A percentile compares a stretch with the other conserved stretches of the same genome.
These are phyloP conservation scores for Phoma sp. DNA, from an alignment of 2,329 filamentous ascomycete species.

Conservation along the genomic window DNA sequence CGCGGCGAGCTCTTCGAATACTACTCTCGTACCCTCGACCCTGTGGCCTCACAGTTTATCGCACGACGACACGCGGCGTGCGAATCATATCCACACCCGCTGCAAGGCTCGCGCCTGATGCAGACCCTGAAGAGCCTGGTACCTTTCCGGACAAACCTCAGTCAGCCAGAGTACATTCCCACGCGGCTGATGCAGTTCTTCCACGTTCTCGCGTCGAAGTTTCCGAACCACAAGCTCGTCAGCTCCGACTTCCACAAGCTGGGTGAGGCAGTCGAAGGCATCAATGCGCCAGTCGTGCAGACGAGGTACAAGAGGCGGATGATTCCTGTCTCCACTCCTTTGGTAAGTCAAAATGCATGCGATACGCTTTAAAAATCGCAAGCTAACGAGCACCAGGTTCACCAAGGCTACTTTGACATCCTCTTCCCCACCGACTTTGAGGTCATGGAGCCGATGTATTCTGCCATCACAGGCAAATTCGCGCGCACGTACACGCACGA, in stretches of 20 bases:
- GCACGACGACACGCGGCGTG: conserved; percentile 79
- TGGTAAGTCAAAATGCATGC: conserved; percentile 64
- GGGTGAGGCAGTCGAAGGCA: conserved; percentile 79
- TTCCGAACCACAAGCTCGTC: conserved; percentile 86
- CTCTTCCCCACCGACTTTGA: conserved; percentile 96
- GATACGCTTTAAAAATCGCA: too few relatives aligned
- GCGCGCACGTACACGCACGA: conserved; percentile 85
- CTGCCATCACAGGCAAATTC: conserved; percentile 88
- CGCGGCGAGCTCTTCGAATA: conserved; percentile 94
- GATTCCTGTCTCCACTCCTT: conserved; percentile 86
- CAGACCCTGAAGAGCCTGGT: conserved; percentile 67
- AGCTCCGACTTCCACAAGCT: conserved; percentile 90
- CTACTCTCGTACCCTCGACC: conserved; percentile 81
- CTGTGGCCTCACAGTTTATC: conserved; percentile 80
- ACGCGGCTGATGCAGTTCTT: conserved; percentile 97
- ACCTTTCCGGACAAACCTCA: conserved; percentile 78
- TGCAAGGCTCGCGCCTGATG: conserved; percentile 61
- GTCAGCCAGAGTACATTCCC: conserved; percentile 87
- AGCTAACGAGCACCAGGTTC: conserved; percentile 65
- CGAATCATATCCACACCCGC: conserved; percentile 65
- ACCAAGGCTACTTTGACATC: conserved; percentile 99
- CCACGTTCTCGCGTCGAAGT: conserved; percentile 83
- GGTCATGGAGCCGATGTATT: conserved; percentile 89
- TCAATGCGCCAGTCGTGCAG: conserved; percentile 96
- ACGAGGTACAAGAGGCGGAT: conserved; percentile 87